These are phyloP conservation scores for Yamagishiella unicocca DNA, from an alignment of 139 green algal species.

Conservation along the genomic window DNA sequence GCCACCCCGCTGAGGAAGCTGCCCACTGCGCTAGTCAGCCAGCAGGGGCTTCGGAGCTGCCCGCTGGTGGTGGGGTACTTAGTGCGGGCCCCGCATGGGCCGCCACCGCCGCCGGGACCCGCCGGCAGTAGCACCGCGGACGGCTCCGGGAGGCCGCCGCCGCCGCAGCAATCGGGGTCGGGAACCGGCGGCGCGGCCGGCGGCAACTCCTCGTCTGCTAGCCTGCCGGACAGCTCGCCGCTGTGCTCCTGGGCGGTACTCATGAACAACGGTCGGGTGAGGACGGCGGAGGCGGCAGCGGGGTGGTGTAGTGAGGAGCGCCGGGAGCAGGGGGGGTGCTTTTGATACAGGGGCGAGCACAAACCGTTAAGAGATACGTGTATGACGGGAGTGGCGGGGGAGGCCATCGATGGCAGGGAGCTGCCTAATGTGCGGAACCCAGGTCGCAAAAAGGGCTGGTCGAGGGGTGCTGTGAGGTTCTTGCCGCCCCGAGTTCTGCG, in stretches of 20 bases:
- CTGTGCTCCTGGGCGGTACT: slow-evolving; percentile 6
- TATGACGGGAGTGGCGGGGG: no score
- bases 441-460: no score
- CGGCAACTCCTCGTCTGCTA: no score
- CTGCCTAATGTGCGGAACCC: no score
- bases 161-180: not conserved
- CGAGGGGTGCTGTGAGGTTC: no score
- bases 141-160: not conserved
- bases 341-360: no score
- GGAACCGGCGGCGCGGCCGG: no score
- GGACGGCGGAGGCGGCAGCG: not conserved
- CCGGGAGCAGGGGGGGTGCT: no score
- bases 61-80: slow-evolving; percentile 21
- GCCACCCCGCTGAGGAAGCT: not conserved
- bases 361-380: no score
- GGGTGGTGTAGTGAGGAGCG: no score
- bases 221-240: not conserved
- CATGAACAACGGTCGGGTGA: slow-evolving; percentile 31
- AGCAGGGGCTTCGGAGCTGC: slow-evolving; percentile 34
- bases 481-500: not conserved
- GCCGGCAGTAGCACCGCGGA: not conserved
- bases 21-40: not conserved
- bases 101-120: not conserved
- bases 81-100: not conserved
- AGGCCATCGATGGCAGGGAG: no score